Evolutionary conservation across 2,329 filamentous ascomycete species (phyloP), one percentile per base, ranked within the genome.

Genomic region (Diaporthe nobilis): DNA sequence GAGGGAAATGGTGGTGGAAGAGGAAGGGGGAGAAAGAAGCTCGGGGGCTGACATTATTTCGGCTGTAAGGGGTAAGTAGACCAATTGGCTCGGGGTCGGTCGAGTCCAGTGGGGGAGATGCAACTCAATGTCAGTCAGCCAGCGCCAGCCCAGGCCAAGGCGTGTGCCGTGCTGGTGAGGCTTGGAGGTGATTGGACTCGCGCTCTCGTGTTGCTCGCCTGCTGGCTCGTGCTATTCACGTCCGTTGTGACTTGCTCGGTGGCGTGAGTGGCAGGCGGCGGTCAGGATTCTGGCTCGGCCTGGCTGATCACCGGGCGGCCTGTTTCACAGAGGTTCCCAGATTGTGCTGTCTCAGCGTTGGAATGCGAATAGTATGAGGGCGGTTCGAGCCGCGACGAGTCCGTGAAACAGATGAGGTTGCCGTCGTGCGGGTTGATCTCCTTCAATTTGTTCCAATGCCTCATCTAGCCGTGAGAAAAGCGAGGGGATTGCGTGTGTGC

Each of bases 31-130:
- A 73, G 63, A 37, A 57, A 49, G 51, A 51, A 67, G 73, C 28
- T 71, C 63, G 63, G 76, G 49, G 63, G 17, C 76, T 53, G 73
- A 77, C 73, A 65, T 70, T 53, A 55, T 73, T 25, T 72, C 61
- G 71, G 71, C 34, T 55, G 71, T 68, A 34, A 71, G 72, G 57
- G 75, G 44, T 58, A 71, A 65, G 42, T 47, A 60, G 51, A 25
- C 44, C n/a, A 61, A 58, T 55, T 67, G 63, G 71, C 63, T 58
- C 51, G 60, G 73, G 71, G 57, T 73, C 71, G 71, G 44, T 25
- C 44, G 49, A 65, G 25, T 42, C 53, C 51, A 31, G 58, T 61
- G 37, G 61, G 37, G 51, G 37, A 34, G 53, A 68, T 44, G 53
- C 63, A 51, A 63, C n/a, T 42, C 58, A 73, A 53, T 65, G 58